Conservation (phyloP, 2,329 filamentous ascomycete species). For the Aspergillus unguis region DNA sequence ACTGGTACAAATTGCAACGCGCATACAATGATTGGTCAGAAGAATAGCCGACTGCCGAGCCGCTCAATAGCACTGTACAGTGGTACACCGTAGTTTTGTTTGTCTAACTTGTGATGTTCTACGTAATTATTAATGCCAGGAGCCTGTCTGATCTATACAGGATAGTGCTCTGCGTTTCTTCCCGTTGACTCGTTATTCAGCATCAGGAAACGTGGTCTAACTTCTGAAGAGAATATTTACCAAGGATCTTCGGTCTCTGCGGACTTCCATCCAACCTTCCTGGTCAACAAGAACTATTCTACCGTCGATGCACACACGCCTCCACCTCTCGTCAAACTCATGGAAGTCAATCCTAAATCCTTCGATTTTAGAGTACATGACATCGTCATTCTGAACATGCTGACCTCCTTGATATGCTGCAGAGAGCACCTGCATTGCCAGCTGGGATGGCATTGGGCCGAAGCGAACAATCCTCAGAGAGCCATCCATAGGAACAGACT, state of each 20-base stretch:
- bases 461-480: conserved; percentile 72
- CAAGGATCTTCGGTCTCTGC: conserved; percentile 22
- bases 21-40: not conserved
- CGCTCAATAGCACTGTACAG: too few species aligned
- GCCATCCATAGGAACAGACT: conserved; percentile 66
- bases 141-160: too few species aligned
- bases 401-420: conserved; percentile 56
- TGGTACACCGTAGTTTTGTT: too few species aligned
- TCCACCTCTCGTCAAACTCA: conserved; percentile 64
- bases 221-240: conserved; percentile 18
- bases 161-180: too few species aligned
- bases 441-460: conserved; percentile 60
- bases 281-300: conserved; percentile 72
- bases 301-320: conserved; percentile 87
- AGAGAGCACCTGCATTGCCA: conserved; percentile 74
- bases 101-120: too few species aligned
- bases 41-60: not conserved
- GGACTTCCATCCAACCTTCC: conserved; percentile 68
- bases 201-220: too few species aligned
- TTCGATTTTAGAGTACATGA: conserved; percentile 70
- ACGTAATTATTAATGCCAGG: too few species aligned
- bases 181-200: too few species aligned
- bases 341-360: conserved; percentile 63
- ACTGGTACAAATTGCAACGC: not conserved
- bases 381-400: conserved; percentile 53